phyloP scores from a whole-genome alignment of 139 green algal species.

The Auxenochlorella pyrenoidosa region DNA sequence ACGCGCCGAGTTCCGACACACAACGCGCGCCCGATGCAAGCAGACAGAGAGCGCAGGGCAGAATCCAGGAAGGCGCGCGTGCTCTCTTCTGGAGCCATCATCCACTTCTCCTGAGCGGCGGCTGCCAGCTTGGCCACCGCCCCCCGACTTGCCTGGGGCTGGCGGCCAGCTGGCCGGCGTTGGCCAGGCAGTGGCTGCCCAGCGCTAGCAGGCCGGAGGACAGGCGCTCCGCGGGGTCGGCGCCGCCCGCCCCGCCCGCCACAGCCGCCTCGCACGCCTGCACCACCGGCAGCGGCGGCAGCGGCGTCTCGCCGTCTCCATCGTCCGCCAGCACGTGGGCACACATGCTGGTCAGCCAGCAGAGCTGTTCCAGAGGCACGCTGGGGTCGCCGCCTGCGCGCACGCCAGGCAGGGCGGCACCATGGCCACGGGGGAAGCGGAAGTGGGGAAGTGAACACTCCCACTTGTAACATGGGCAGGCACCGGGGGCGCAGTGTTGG shows the following conservation, averaged over 20 bases:
- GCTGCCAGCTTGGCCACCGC: no score
- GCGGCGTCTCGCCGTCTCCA: constrained; percentile 81
- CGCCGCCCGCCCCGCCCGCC: not conserved
- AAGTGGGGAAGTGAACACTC: not conserved
- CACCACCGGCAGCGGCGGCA: constrained; percentile 71
- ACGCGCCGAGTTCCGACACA: no score
- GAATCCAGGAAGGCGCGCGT: no score
- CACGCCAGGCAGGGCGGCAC: no score
- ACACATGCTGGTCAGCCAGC: constrained; percentile 75
- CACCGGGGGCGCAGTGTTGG: not conserved
- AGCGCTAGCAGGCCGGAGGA: constrained; percentile 52
- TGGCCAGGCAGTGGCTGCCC: constrained; percentile 26
- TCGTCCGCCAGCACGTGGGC: constrained; percentile 82
- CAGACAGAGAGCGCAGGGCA: not conserved
- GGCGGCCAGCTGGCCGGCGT: constrained; percentile 34
- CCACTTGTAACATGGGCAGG: not conserved
- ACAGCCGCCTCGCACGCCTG: constrained; percentile 34
- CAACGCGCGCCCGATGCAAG: not conserved
- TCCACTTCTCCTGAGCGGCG: no score
- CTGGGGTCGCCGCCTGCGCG: constrained; percentile 51
- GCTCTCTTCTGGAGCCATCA: no score
- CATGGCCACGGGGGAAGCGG: no score
- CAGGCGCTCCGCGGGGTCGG: constrained; percentile 1
- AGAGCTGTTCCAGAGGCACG: constrained; percentile 81
- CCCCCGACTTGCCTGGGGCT: constrained; percentile 60